Base-by-base conservation (phyloP, 2,329 filamentous ascomycete species). In the Dactylellina haptotyla region DNA sequence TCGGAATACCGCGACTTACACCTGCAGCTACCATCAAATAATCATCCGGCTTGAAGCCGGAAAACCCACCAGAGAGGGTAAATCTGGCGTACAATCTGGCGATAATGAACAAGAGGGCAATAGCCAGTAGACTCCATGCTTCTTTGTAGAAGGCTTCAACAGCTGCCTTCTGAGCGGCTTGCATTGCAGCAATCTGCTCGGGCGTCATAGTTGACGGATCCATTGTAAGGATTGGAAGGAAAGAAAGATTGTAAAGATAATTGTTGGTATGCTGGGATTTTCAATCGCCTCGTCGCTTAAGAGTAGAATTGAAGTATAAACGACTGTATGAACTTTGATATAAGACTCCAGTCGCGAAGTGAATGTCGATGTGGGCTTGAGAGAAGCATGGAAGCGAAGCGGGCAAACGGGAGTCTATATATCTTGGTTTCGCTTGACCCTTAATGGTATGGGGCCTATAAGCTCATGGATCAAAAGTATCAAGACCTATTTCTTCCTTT, bases 1-100 rank as follows among this genome's bases (percentile, higher is more conserved):
- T 12, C 51, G n/a, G 32, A 12, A 2, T 18, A 18, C 34, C 12
- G 45, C 37, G 61, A 77, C 83, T 77, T 78, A 87, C 85, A 71
- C 82, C 82, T 3, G 84, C 86, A 16, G 87, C n/a, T 46, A 84
- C 79, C 80, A 88, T 86, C 28, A 89, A 77, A 76, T 86, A 88
- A 73, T 89, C 87, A 78, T 89, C 87, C 0, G 83, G 81, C 75
- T 83, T 82, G 63, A 89, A 83, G n/a, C 82, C 81, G 63, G 79
- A 80, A 37, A 83, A 80, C 5, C 70, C 70, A 12, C 87, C 86
- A 1, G 84, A 83, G 9, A 81, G 79, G 30, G 78, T 81, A 75
- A 84, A 80, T 50, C 87, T 82, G 8, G 85, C 82, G 57, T 82
- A 83, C 1, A 83, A 83, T 30, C 87, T 83, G 9, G 88, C 76